phyloP scores from a whole-genome alignment of 208 protist species.

The Trypanosoma scelopori region DNA sequence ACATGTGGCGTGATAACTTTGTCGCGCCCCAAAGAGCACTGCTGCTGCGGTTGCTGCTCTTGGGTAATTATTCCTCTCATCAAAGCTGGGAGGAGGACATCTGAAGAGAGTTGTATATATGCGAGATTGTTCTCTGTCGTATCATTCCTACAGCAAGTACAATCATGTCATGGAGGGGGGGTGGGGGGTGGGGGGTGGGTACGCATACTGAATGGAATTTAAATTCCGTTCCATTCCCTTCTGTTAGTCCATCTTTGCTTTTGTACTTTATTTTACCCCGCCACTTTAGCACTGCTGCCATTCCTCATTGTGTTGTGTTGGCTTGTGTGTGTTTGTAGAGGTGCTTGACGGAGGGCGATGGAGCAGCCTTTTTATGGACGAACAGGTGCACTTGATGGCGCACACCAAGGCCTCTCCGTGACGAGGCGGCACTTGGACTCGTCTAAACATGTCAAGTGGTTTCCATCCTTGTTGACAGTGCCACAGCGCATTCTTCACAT shows the following conservation, averaged over 20 bases:
- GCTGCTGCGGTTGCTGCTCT: too few relatives aligned
- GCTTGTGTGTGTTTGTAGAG: slow-evolving; percentile 16
- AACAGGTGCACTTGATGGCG: slow-evolving; percentile 53
- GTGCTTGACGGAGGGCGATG: slow-evolving; percentile 28
- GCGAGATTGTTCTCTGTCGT: too few relatives aligned
- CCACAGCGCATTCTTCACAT: slow-evolving; percentile 70
- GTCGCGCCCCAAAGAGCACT: too few relatives aligned
- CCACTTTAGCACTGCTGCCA: slow-evolving; percentile 1
- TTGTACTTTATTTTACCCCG: slow-evolving; percentile 16
- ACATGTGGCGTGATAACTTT: too few relatives aligned
- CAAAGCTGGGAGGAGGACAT: too few relatives aligned
- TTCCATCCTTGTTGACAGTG: slow-evolving; percentile 64
- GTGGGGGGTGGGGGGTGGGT: too few relatives aligned
- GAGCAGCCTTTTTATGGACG: slow-evolving; percentile 73
- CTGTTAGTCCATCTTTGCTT: neutral
- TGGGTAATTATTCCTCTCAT: too few relatives aligned
- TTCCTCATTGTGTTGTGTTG: slow-evolving; percentile 7
- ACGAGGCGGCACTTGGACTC: slow-evolving; percentile 27
- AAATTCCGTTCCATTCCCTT: slow-evolving; percentile 1
- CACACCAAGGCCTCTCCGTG: slow-evolving; percentile 43
- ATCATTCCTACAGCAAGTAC: too few relatives aligned
- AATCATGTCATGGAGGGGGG: too few relatives aligned
- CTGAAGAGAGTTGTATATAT: too few relatives aligned
- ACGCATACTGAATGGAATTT: too few relatives aligned
- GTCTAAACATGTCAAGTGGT: slow-evolving; percentile 52